A percentile compares a stretch with the other conserved stretches of the same genome.
Evolutionary conservation across 1,284 basidiomycete species (phyloP).

Genomic region (Anthracocystis setariae): DNA sequence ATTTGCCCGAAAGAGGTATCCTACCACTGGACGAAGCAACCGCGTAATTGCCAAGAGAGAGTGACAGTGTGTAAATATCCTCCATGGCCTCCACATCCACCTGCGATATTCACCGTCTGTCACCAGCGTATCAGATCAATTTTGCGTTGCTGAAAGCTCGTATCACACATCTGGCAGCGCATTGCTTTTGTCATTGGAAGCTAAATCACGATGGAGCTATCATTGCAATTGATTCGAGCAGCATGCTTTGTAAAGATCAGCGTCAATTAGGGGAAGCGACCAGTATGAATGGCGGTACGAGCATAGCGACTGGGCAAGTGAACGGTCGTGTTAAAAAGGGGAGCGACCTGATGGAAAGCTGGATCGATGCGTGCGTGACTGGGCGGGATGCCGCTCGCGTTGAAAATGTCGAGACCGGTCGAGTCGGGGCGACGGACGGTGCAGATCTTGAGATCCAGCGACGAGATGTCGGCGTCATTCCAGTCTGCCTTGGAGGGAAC

Average conservation of each 20-base stretch:
- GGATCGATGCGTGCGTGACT: slow-evolving; percentile 21
- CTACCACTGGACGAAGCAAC: slow-evolving; percentile 53
- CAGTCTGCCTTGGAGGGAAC: slow-evolving; percentile 15
- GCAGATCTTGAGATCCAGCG: slow-evolving; percentile 22
- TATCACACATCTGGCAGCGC: too few species aligned
- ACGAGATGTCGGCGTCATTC: slow-evolving; percentile 15
- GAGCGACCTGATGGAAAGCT: slow-evolving; percentile 18
- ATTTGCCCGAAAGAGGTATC: slow-evolving; percentile 48
- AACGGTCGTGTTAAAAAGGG: slow-evolving; percentile 26
- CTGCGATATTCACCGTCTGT: background rate
- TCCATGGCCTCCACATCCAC: background rate
- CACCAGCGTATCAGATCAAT: too few species aligned
- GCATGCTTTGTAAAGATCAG: too few species aligned
- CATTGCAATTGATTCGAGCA: too few species aligned
- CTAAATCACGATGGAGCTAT: too few species aligned
- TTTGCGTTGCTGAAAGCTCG: too few species aligned
- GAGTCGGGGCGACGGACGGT: slow-evolving; percentile 9
- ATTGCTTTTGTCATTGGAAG: too few species aligned
- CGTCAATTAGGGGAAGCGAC: slow-evolving; percentile 15
- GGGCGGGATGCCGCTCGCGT: slow-evolving; percentile 31
- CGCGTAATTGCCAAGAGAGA: background rate
- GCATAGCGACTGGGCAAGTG: slow-evolving; percentile 24
- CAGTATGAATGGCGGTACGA: slow-evolving; percentile 23
- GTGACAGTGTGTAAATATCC: background rate
- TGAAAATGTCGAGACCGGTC: slow-evolving; percentile 30